These are phyloP conservation scores for Abelmoschus esculentus DNA, from an alignment of 345 rosid genomes.

Conservation along the genomic window DNA sequence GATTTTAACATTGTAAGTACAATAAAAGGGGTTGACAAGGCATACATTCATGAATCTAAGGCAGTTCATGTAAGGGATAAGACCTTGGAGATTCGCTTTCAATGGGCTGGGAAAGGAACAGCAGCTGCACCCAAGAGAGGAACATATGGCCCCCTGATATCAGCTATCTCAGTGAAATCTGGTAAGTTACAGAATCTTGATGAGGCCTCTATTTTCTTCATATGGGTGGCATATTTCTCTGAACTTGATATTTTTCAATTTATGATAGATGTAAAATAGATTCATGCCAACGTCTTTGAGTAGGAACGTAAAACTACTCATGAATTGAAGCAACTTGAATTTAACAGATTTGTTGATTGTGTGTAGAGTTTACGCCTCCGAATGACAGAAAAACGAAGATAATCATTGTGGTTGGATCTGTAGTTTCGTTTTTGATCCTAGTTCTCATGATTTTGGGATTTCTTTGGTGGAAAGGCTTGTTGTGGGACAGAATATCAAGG, in stretches of 20 bases:
- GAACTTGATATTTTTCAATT: neutral
- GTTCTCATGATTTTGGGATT: conserved; percentile 6
- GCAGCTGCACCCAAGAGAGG: conserved; percentile 25
- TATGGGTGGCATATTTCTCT: neutral
- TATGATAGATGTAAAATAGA: neutral
- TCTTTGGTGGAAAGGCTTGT: conserved; percentile 22
- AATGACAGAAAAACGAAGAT: neutral
- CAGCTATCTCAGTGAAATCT: conserved; percentile 33
- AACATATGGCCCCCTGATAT: conserved; percentile 38
- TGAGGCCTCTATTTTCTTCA: neutral
- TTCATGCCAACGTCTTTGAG: neutral
- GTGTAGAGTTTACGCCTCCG: conserved; percentile 11
- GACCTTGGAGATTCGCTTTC: conserved; percentile 33
- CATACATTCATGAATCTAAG: conserved; percentile 6
- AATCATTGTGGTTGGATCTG: conserved; percentile 12
- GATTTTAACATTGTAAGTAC: conserved; percentile 27
- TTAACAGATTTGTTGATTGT: neutral
- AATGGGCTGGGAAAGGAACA: conserved; percentile 43
- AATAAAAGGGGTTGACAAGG: conserved; percentile 25
- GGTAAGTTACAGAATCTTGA: conserved; percentile 19
- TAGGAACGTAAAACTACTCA: no score
- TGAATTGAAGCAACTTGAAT: neutral
- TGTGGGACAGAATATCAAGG: neutral
- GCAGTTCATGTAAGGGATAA: conserved; percentile 10
- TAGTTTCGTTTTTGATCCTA: conserved; percentile 5